phyloP scores from a whole-genome alignment of 768 basidiomycete species.

The Tephrocybe rancida region DNA sequence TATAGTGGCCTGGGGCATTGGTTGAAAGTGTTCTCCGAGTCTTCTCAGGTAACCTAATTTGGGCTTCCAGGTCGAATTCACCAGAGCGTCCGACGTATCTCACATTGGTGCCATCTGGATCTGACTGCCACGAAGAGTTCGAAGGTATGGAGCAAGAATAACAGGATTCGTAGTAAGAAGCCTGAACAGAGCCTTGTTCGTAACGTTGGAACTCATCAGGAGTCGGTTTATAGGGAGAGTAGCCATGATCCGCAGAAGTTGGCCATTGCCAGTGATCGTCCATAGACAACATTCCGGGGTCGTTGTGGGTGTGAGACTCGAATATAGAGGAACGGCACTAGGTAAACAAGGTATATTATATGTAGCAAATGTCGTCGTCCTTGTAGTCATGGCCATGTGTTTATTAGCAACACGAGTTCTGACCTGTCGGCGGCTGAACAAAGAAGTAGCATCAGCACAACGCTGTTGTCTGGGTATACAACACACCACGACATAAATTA shows the following conservation, averaged over 20 bases:
- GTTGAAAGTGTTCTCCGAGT: no score
- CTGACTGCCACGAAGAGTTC: background rate
- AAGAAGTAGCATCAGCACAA: background rate
- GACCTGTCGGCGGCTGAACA: slow-evolving; percentile 2
- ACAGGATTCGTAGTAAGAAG: no score
- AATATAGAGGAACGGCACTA: background rate
- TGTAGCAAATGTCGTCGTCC: background rate
- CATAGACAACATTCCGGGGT: slow-evolving; percentile 1
- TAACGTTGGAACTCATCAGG: background rate
- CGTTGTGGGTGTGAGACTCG: background rate
- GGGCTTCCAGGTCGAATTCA: background rate
- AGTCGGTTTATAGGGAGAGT: background rate
- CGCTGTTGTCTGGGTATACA: slow-evolving; percentile 1
- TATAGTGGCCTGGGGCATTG: background rate
- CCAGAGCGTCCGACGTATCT: background rate
- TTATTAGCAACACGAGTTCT: background rate
- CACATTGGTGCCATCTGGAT: background rate
- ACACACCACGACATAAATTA: background rate
- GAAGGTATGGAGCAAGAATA: no score
- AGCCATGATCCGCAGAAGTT: no score
- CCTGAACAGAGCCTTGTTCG: no score
- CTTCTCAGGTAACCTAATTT: background rate
- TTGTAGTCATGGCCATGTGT: slow-evolving; percentile 7
- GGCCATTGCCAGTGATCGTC: background rate
- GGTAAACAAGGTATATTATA: background rate